Conservation (phyloP, 768 basidiomycete genomes). For the Termitomyces sp. region DNA sequence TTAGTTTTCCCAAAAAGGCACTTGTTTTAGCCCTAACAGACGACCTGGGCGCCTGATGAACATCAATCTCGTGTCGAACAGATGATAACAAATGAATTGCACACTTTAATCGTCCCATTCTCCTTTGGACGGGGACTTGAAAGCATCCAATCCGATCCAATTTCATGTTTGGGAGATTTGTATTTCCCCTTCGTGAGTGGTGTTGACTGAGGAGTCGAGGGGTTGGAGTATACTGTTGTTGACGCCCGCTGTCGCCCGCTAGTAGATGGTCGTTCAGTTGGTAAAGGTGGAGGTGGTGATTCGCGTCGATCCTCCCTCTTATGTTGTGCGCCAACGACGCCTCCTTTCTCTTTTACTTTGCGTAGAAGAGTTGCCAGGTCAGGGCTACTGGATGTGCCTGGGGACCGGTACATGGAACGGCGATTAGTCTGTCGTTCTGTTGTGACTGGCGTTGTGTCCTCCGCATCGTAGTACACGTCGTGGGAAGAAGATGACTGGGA, state of each 20-base stretch:
- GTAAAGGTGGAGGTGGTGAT: conserved; percentile 40
- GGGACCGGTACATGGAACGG: conserved; percentile 81
- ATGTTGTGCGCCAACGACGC: conserved; percentile 29
- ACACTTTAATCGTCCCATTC: conserved; percentile 49
- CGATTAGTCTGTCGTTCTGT: conserved; percentile 71
- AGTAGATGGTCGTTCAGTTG: conserved; percentile 27
- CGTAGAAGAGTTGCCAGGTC: conserved; percentile 85
- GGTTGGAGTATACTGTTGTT: conserved; percentile 29
- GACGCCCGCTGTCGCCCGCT: conserved; percentile 39
- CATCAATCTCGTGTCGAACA: conserved; percentile 1
- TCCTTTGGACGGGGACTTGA: conserved; percentile 44
- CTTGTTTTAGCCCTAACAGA: conserved; percentile 78
- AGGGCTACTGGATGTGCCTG: conserved; percentile 88
- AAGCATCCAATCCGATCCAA: conserved; percentile 42
- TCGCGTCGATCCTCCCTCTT: conserved; percentile 33
- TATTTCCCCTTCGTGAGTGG: conserved; percentile 33
- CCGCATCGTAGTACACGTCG: conserved; percentile 62
- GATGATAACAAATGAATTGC: conserved; percentile 12
- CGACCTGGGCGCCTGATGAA: conserved; percentile 45
- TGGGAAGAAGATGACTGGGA: conserved; percentile 53
- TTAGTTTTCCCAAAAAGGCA: conserved; percentile 77
- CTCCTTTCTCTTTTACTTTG: conserved; percentile 74
- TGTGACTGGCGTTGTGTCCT: conserved; percentile 34
- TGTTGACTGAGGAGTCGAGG: conserved; percentile 23
- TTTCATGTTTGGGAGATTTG: conserved; percentile 16